Conservation (phyloP, 768 basidiomycete species). For the Infundibulicybe gibba region DNA sequence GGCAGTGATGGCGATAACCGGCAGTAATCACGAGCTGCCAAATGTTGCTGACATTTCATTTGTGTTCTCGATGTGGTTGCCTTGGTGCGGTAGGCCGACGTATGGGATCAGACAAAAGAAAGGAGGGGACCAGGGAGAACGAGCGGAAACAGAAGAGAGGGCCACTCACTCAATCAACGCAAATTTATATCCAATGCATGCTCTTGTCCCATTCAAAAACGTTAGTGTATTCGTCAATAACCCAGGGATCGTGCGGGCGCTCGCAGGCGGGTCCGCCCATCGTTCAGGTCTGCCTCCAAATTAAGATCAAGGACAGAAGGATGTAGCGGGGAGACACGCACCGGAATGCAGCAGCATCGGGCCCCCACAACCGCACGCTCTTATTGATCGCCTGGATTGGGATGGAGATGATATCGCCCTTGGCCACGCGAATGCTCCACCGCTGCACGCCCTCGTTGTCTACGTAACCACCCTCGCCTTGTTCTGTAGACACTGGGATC, state of each 20-base stretch:
- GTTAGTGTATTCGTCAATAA: conserved; percentile 52
- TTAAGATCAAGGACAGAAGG: too few species aligned
- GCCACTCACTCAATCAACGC: conserved; percentile 55
- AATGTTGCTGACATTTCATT: too few species aligned
- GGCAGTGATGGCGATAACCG: too few species aligned
- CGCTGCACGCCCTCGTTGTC: conserved; percentile 26
- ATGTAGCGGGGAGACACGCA: conserved; percentile 17
- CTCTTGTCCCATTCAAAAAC: conserved; percentile 56
- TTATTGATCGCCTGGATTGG: conserved; percentile 61
- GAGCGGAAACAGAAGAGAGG: conserved; percentile 5
- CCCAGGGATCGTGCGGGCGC: conserved; percentile 39
- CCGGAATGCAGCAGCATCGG: conserved; percentile 60
- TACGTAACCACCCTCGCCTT: conserved; percentile 10
- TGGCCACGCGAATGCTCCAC: conserved; percentile 31
- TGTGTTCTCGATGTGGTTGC: too few species aligned
- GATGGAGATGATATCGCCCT: conserved; percentile 55
- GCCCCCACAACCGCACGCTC: conserved; percentile 54
- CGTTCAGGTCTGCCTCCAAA: conserved; percentile 41
- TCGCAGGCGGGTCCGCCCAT: conserved; percentile 38
- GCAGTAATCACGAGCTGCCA: too few species aligned
- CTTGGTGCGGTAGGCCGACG: too few species aligned
- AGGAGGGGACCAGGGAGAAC: conserved; percentile 5
- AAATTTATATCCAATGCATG: conserved; percentile 62
- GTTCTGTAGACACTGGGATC: conserved; percentile 40
- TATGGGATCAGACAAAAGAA: conserved; percentile 1